Evolutionary conservation across 2,329 filamentous ascomycete genomes (phyloP).

Genomic region (Fusarium burgessii): DNA sequence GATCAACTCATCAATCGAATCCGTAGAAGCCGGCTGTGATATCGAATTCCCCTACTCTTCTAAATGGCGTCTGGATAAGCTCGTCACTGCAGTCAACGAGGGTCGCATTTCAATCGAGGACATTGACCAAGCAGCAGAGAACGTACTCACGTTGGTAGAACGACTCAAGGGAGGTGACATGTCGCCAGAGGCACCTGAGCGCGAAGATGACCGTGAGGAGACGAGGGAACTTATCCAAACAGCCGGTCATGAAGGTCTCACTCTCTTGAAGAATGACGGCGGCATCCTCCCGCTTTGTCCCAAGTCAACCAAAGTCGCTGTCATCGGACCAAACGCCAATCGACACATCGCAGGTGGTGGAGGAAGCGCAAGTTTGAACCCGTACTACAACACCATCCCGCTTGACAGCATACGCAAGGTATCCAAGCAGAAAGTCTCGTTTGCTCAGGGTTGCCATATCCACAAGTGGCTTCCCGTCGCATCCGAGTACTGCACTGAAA

Average conservation of each 20-base stretch:
- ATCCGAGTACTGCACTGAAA: slow-evolving; percentile 45
- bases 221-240: slow-evolving; percentile 70
- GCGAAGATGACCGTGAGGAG: slow-evolving; percentile 67
- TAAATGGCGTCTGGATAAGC: slow-evolving; percentile 68
- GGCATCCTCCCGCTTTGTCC: slow-evolving; percentile 68
- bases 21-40: slow-evolving; percentile 67
- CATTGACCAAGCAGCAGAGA: slow-evolving; percentile 69
- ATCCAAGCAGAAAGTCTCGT: slow-evolving; percentile 67
- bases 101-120: slow-evolving; percentile 61
- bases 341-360: slow-evolving; percentile 75
- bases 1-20: slow-evolving; percentile 66
- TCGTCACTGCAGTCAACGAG: slow-evolving; percentile 63
- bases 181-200: slow-evolving; percentile 67
- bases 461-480: slow-evolving; percentile 48
- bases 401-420: slow-evolving; percentile 68
- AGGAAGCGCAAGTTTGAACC: slow-evolving; percentile 75
- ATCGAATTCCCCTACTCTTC: slow-evolving; percentile 69
- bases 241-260: slow-evolving; percentile 72
- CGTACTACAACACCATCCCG: slow-evolving; percentile 75
- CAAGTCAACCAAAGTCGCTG: slow-evolving; percentile 68
- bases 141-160: slow-evolving; percentile 70
- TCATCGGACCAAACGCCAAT: slow-evolving; percentile 77
- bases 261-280: slow-evolving; percentile 72
- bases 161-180: slow-evolving; percentile 71
- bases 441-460: slow-evolving; percentile 56